phyloP scores from a whole-genome alignment of 2,329 filamentous ascomycete species.

The Ramichloridium luteum region DNA sequence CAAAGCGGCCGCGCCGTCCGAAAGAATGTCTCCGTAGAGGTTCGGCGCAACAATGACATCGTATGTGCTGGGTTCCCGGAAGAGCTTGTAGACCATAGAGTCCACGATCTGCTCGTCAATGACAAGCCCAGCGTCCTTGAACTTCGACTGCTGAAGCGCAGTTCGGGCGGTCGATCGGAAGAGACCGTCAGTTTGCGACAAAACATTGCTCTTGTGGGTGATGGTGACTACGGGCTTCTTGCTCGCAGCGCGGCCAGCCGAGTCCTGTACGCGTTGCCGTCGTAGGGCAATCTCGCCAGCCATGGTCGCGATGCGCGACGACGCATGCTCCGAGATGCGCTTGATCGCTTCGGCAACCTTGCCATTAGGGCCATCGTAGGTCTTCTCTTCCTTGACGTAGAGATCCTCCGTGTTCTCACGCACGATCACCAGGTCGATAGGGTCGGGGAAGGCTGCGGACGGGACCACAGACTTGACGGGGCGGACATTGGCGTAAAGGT shows the following conservation, averaged over 20 bases:
- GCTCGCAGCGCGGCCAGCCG: slow-evolving; percentile 49
- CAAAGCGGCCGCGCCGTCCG: slow-evolving; percentile 85
- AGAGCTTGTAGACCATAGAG: slow-evolving; percentile 99
- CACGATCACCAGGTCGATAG: slow-evolving; percentile 91
- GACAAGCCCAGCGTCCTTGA: slow-evolving; percentile 48
- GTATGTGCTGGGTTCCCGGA: slow-evolving; percentile 88
- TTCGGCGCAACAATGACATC: slow-evolving; percentile 97
- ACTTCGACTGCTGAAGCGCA: slow-evolving; percentile 56
- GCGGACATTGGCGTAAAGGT: slow-evolving; percentile 94
- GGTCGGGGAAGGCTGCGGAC: slow-evolving; percentile 44
- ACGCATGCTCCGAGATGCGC: slow-evolving; percentile 80
- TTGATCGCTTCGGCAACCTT: slow-evolving; percentile 96
- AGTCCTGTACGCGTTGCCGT: slow-evolving; percentile 65
- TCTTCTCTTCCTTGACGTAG: slow-evolving; percentile 94
- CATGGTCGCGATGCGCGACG: slow-evolving; percentile 76
- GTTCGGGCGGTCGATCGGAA: slow-evolving; percentile 72
- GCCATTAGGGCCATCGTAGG: slow-evolving; percentile 56
- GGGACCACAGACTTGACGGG: slow-evolving; percentile 73
- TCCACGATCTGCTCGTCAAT: slow-evolving; percentile 95
- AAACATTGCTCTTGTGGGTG: slow-evolving; percentile 96
- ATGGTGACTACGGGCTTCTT: slow-evolving; percentile 70
- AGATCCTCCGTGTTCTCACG: slow-evolving; percentile 98
- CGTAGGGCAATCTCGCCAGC: slow-evolving; percentile 88
- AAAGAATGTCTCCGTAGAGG: slow-evolving; percentile 93
- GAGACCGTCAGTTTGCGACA: slow-evolving; percentile 89